A percentile compares a stretch with the other conserved stretches of the same genome.
phyloP scores from a whole-genome alignment of 106 monocot genomes.

The Dendrobium catenatum region DNA sequence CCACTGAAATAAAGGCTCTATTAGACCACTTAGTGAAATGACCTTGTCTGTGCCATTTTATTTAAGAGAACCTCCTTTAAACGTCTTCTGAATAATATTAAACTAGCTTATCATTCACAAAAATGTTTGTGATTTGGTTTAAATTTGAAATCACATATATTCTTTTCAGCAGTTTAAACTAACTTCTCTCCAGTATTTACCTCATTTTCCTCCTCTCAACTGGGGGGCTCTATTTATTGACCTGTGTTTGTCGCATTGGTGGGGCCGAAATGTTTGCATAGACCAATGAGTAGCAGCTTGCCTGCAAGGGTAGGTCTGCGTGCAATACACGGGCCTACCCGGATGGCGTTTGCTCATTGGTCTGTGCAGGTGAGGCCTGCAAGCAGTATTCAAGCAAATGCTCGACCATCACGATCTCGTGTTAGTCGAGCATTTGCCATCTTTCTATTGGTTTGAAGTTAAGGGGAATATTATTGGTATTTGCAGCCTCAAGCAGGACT shows the following conservation, averaged over 20 bases:
- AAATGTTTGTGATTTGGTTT: neutral
- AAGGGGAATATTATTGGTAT: neutral
- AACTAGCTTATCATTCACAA: neutral
- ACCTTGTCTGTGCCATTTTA: neutral
- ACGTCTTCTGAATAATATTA: neutral
- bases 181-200: neutral
- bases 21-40: neutral
- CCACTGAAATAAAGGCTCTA: neutral
- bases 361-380: no score
- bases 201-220: no score
- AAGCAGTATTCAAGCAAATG: no score
- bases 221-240: no score
- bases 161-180: neutral
- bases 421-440: neutral
- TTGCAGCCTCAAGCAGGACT: constrained; percentile 9
- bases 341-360: no score
- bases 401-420: neutral
- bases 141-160: neutral
- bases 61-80: neutral
- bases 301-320: no score
- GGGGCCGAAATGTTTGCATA: no score
- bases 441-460: neutral
- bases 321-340: no score
- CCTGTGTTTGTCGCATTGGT: no score
- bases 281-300: no score